Conservation (phyloP, 1,139 yeast genomes). For the Torulaspora globosa region DNA sequence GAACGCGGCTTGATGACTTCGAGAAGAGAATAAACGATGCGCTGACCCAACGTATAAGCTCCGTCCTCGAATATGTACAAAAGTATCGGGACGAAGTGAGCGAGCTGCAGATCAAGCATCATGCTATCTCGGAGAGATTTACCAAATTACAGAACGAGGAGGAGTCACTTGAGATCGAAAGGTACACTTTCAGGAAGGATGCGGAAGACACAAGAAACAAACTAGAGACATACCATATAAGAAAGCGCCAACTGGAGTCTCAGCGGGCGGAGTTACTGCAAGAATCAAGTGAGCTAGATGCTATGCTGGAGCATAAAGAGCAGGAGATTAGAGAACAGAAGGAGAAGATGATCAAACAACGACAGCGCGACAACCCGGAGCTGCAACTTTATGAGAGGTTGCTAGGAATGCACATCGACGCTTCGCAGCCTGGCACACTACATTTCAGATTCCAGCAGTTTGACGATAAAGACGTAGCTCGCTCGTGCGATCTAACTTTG, state of each 20-base stretch:
- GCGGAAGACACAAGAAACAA: conserved; percentile 25
- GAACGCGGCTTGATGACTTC: conserved; percentile 29
- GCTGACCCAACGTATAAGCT: conserved; percentile 27
- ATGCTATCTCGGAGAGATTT: conserved; percentile 28
- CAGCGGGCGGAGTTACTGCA: conserved; percentile 19
- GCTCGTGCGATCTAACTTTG: conserved; percentile 20
- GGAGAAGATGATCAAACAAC: conserved; percentile 25
- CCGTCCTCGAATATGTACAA: conserved; percentile 25
- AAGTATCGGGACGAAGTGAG: conserved; percentile 22
- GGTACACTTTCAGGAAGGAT: conserved; percentile 15
- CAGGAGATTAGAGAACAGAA: conserved; percentile 26
- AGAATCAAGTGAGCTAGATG: conserved; percentile 24
- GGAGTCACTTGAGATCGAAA: conserved; percentile 22
- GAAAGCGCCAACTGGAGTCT: conserved; percentile 21
- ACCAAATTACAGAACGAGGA: conserved; percentile 38
- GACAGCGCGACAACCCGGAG: conserved; percentile 27
- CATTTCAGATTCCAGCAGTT: conserved; percentile 25
- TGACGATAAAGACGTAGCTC: conserved; percentile 15
- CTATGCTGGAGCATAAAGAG: conserved; percentile 25
- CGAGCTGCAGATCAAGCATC: conserved; percentile 16
- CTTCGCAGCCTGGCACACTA: conserved; percentile 24
- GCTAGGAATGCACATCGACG: conserved; percentile 29
- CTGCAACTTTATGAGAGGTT: conserved; percentile 29
- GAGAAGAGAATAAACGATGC: conserved; percentile 27
- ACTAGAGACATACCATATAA: conserved; percentile 21